These are phyloP conservation scores for Lactifluus subvellereus DNA, from an alignment of 768 basidiomycete genomes.

Conservation along the genomic window DNA sequence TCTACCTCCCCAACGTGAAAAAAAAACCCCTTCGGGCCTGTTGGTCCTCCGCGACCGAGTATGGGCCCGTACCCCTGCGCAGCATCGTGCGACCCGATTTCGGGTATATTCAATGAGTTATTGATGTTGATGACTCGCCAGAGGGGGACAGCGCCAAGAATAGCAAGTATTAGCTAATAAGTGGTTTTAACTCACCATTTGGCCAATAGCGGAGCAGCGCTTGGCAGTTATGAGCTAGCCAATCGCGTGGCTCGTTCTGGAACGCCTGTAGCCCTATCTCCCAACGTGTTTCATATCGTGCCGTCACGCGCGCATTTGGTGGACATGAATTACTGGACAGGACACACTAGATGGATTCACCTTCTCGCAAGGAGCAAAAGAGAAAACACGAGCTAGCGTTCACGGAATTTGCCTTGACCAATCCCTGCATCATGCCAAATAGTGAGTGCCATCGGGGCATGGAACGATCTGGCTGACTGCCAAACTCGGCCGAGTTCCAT, in stretches of 20 bases:
- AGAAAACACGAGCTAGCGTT: slow-evolving; percentile 21
- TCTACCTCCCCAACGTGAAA: neutral
- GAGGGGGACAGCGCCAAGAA: slow-evolving; percentile 8
- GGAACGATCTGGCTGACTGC: slow-evolving; percentile 18
- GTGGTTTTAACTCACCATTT: neutral
- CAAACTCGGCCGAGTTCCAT: slow-evolving; percentile 17
- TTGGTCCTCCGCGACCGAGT: slow-evolving; percentile 14
- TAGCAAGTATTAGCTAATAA: slow-evolving; percentile 19
- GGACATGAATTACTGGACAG: neutral
- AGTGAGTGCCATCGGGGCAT: slow-evolving; percentile 20
- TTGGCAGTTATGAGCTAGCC: neutral
- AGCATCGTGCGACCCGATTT: slow-evolving; percentile 20
- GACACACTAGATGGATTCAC: neutral
- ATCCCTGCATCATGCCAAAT: slow-evolving; percentile 18
- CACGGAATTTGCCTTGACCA: slow-evolving; percentile 14
- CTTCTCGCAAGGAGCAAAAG: neutral
- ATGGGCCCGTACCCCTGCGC: slow-evolving; percentile 10
- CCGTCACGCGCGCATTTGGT: slow-evolving; percentile 8
- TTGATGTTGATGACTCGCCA: neutral
- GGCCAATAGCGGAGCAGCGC: slow-evolving; percentile 15
- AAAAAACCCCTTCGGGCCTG: neutral
- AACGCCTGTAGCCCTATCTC: slow-evolving; percentile 1
- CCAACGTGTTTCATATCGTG: slow-evolving; percentile 15
- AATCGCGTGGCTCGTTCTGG: slow-evolving; percentile 8
- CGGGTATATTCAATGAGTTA: slow-evolving; percentile 6